Conservation (phyloP, 805 yeast species). For the Lipomyces mesembrius region DNA sequence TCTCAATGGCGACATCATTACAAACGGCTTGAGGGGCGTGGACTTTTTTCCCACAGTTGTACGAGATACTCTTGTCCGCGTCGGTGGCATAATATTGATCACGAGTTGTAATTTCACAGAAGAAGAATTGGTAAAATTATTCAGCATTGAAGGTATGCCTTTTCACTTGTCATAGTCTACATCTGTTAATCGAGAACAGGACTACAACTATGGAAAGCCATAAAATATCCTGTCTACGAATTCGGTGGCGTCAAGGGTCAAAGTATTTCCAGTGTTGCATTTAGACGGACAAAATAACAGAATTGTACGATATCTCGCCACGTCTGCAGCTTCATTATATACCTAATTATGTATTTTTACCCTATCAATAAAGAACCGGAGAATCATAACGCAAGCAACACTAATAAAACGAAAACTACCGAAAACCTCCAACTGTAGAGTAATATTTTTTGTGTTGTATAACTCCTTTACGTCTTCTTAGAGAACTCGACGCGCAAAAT, state of each 20-base stretch:
- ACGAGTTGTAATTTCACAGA: conserved; percentile 96
- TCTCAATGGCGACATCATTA: conserved; percentile 60
- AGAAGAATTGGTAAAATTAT: conserved; percentile 64
- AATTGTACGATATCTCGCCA: background rate
- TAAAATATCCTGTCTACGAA: conserved; percentile 78
- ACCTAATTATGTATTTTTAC: background rate
- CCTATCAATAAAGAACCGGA: background rate
- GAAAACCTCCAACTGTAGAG: background rate
- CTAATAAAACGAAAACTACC: background rate
- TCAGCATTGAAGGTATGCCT: conserved; percentile 49
- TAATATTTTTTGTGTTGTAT: background rate
- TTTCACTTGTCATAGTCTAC: background rate
- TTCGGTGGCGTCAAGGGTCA: conserved; percentile 91
- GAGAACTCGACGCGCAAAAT: conserved; percentile 60
- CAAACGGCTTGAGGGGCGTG: conserved; percentile 48
- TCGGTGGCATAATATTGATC: conserved; percentile 65
- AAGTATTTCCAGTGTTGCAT: conserved; percentile 86
- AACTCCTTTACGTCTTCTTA: conserved; percentile 39
- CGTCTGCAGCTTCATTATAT: background rate
- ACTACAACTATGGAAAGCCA: conserved; percentile 64
- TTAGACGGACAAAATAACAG: conserved; percentile 43
- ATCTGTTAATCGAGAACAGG: conserved; percentile 41
- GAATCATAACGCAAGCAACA: background rate
- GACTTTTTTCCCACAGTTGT: conserved; percentile 66
- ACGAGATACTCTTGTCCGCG: conserved; percentile 55